Percentiles rank a stretch among this genome's conserved stretches.
Evolutionary conservation across 768 basidiomycete species (phyloP).

Genomic region (Dioszegia crocea): DNA sequence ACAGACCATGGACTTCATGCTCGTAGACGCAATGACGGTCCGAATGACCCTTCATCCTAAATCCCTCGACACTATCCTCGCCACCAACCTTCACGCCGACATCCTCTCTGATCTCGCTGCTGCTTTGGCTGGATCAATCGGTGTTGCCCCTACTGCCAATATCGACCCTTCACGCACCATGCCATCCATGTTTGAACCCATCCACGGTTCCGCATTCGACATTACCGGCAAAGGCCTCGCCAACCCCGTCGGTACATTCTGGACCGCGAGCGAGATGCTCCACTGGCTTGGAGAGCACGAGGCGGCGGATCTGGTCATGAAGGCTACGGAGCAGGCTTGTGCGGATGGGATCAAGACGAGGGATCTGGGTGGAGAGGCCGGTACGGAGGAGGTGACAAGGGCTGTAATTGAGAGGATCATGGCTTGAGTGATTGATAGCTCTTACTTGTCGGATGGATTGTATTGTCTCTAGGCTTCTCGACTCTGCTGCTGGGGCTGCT

Average conservation of each 20-base stretch:
- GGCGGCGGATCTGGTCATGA: conserved; percentile 36
- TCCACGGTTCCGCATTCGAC: conserved; percentile 61
- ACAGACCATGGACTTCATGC: conserved; percentile 32
- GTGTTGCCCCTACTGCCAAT: conserved; percentile 44
- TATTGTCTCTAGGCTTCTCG: too few relatives aligned
- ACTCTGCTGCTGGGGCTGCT: too few relatives aligned
- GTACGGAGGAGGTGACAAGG: conserved; percentile 24
- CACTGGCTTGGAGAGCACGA: conserved; percentile 53
- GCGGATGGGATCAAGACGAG: conserved; percentile 26
- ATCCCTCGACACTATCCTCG: conserved; percentile 59
- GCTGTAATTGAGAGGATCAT: conserved; percentile 19
- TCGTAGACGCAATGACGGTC: conserved; percentile 57
- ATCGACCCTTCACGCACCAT: conserved; percentile 54
- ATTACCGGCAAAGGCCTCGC: conserved; percentile 59
- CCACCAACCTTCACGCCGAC: conserved; percentile 59
- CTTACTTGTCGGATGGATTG: too few relatives aligned
- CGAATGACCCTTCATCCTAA: conserved; percentile 56
- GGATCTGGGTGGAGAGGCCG: conserved; percentile 23
- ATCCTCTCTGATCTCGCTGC: conserved; percentile 61
- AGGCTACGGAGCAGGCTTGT: conserved; percentile 20
- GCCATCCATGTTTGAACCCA: conserved; percentile 59
- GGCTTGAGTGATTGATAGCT: too few relatives aligned
- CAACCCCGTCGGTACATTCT: conserved; percentile 60
- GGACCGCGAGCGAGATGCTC: conserved; percentile 59
- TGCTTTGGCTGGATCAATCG: conserved; percentile 53